Base-by-base conservation (phyloP, 2,329 filamentous ascomycete genomes). In the Trichoderma citrinoviride region DNA sequence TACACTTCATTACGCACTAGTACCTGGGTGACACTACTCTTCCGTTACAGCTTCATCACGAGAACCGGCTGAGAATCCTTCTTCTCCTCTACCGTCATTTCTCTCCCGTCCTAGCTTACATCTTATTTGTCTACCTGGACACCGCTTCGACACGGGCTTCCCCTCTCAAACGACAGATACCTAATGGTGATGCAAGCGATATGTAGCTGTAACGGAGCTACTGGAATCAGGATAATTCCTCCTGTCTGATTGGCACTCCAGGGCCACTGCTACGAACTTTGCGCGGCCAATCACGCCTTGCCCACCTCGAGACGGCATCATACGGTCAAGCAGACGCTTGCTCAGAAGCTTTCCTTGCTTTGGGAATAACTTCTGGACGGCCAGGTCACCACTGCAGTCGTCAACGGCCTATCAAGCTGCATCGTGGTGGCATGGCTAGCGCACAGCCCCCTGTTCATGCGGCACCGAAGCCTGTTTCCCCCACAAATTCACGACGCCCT, bases 371-470 rank as follows among this genome's bases (percentile, higher is more conserved):
- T 29, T 64, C 27, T 64, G 52, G 21, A 33, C 43, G 50, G 61
- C 50, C 61, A 55, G 47, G 44, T 64, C 61, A 64, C 41, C 33
- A 44, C 21, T 55, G n/a, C 61, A 56, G 52, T 29, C 61, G 23
- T 56, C 52, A 44, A 46, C 37, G 61, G 61, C 61, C 61, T 64
- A 64, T 64, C 61, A 64, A 56, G 29, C 33, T 56, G 61, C 50
- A 64, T 64, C 61, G 61, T 64, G 61, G 61, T 17, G 52, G 43
- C 41, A 43, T 55, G n/a, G 17, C 60, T 63, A 63, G 60, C 41
- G 41, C 50, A 47, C 50, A 49, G 52, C 41, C 60, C 27, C 60
- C 47, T 33, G 46, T 52, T 40, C 17, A 43, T 61, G 60, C 50
- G 60, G 60, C 60, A 41, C 25, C 50, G 47, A 23, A 46, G 47